A percentile compares a stretch with the other conserved stretches of the same genome.
These are phyloP conservation scores for Fusarium algeriense DNA, from an alignment of 2,329 filamentous ascomycete species.

Conservation along the genomic window DNA sequence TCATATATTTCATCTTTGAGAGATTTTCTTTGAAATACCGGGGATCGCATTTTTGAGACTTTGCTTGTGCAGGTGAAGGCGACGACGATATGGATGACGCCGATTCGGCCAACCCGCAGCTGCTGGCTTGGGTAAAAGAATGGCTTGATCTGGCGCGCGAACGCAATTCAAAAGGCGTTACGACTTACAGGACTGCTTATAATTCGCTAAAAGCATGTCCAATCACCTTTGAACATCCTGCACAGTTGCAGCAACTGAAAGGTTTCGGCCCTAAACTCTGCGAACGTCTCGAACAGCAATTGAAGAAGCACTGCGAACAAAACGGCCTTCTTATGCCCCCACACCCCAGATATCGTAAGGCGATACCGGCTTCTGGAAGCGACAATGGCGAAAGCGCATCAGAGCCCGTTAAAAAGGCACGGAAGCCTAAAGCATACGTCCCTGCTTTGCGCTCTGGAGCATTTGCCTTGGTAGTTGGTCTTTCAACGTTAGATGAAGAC, in stretches of 20 bases:
- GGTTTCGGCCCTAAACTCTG: slow-evolving; percentile 81
- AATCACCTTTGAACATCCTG: slow-evolving; percentile 76
- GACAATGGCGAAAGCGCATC: slow-evolving; percentile 52
- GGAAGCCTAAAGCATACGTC: slow-evolving; percentile 75
- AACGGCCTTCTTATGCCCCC: slow-evolving; percentile 77
- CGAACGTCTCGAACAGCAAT: slow-evolving; percentile 72
- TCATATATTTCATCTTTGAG: background rate
- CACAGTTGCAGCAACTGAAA: slow-evolving; percentile 77
- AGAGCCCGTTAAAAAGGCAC: slow-evolving; percentile 67
- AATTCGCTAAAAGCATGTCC: slow-evolving; percentile 82
- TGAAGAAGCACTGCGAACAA: slow-evolving; percentile 71
- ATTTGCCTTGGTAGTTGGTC: slow-evolving; percentile 77
- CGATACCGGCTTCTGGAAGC: slow-evolving; percentile 47
- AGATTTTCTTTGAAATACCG: background rate
- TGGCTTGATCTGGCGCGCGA: slow-evolving; percentile 79
- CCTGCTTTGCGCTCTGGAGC: slow-evolving; percentile 78
- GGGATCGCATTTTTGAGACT: background rate
- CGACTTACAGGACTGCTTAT: slow-evolving; percentile 81
- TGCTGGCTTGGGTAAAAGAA: slow-evolving; percentile 81
- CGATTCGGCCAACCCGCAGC: slow-evolving; percentile 75
- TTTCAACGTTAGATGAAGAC: slow-evolving; percentile 70
- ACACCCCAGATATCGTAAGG: slow-evolving; percentile 62
- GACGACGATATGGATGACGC: slow-evolving; percentile 50
- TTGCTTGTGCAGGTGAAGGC: background rate
- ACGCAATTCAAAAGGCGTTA: slow-evolving; percentile 76